Conservation (phyloP, 768 basidiomycete species). For the Hypsizygus marmoreus region DNA sequence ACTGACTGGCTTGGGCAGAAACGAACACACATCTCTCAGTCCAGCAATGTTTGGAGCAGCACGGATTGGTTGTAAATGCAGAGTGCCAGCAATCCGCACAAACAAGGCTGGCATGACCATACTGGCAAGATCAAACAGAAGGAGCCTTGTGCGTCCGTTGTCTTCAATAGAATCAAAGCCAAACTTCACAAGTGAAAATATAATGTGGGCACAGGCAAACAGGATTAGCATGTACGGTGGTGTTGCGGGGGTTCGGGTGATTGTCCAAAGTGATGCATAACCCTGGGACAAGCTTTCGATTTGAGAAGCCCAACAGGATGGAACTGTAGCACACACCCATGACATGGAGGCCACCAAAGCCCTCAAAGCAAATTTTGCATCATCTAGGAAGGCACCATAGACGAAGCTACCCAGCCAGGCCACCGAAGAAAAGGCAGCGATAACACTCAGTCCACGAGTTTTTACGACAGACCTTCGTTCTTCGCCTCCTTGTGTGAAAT, state of each 20-base stretch:
- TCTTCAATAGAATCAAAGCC: constrained; percentile 28
- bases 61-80: constrained; percentile 48
- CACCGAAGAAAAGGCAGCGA: constrained; percentile 40
- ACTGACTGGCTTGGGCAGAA: constrained; percentile 4
- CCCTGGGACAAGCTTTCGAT: constrained; percentile 30
- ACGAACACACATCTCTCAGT: constrained; percentile 43
- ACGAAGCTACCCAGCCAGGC: constrained; percentile 46
- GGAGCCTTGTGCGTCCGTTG: constrained; percentile 7
- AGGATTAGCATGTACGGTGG: constrained; percentile 54
- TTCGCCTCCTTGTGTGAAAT: constrained; percentile 30
- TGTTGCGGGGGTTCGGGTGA: constrained; percentile 45
- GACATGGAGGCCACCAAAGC: constrained; percentile 38
- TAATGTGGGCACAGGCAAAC: constrained; percentile 40
- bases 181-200: constrained; percentile 39
- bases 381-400: constrained; percentile 30
- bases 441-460: constrained; percentile 31
- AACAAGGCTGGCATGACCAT: constrained; percentile 38
- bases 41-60: constrained; percentile 53
- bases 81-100: constrained; percentile 54
- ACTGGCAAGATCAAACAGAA: constrained; percentile 29
- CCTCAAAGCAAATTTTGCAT: constrained; percentile 21
- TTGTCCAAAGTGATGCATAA: constrained; percentile 42
- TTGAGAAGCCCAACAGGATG: constrained; percentile 3
- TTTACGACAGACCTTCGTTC: constrained; percentile 29
- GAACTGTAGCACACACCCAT: constrained; percentile 47